Percentiles rank a stretch among this genome's conserved stretches.
Conservation (phyloP, 352 stramenopile genomes). For the Peronospora farinosa region DNA sequence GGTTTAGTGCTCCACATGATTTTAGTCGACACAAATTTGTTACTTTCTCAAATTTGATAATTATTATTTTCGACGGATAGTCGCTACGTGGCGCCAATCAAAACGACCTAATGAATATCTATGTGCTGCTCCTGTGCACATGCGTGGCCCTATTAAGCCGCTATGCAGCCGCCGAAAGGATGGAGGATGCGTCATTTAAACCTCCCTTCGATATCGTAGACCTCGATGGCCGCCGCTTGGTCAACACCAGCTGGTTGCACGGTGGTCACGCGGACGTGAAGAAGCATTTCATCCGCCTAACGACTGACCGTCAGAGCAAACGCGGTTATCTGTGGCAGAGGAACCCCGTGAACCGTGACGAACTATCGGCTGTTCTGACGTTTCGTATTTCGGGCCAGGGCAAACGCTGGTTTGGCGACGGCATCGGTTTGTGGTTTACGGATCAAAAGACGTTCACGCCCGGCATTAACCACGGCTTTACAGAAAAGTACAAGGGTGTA, state of each 20-base stretch:
- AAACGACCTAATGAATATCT: conserved; percentile 24
- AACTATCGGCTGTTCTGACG: conserved; percentile 58
- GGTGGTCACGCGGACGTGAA: conserved; percentile 72
- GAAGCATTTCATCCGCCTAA: conserved; percentile 85
- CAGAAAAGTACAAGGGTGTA: conserved; percentile 65
- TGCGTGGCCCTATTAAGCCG: conserved; percentile 14
- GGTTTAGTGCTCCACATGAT: no score
- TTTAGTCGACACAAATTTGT: neutral
- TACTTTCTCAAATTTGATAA: neutral
- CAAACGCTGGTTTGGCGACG: conserved; percentile 81
- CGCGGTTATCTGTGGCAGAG: conserved; percentile 75
- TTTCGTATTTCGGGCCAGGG: conserved; percentile 80
- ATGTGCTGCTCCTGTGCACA: conserved; percentile 28
- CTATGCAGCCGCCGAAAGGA: conserved; percentile 23
- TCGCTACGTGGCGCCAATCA: conserved; percentile 31
- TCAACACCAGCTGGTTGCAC: conserved; percentile 73
- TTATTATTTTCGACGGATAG: conserved; percentile 1
- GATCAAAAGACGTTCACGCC: conserved; percentile 46
- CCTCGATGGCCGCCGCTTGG: conserved; percentile 44
- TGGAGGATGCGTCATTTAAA: conserved; percentile 77
- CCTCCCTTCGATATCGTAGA: conserved; percentile 67
- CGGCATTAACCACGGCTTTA: conserved; percentile 74
- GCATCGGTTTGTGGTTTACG: conserved; percentile 80
- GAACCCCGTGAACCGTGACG: conserved; percentile 42
- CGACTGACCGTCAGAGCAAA: conserved; percentile 84